Evolutionary conservation across 2,329 filamentous ascomycete genomes (phyloP).

Genomic region (Diaporthe ilicicola): DNA sequence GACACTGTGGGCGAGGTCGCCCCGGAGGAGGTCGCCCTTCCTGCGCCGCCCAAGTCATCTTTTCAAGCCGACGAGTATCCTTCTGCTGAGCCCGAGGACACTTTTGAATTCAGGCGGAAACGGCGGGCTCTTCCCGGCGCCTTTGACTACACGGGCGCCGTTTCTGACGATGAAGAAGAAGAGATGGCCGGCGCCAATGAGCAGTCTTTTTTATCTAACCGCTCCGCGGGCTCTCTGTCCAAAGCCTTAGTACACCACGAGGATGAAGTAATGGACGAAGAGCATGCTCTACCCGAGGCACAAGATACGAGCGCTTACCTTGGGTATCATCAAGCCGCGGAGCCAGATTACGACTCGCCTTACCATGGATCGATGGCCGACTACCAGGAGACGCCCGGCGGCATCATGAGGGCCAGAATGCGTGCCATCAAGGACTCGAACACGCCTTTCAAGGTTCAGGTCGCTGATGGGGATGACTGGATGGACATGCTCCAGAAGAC

Average conservation of each 20-base stretch:
- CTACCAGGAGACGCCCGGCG: constrained; percentile 64
- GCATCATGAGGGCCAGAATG: constrained; percentile 70
- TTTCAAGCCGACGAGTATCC: constrained; percentile 41
- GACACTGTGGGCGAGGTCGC: constrained; percentile 56
- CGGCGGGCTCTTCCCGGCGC: constrained; percentile 75
- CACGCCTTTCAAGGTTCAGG: constrained; percentile 66
- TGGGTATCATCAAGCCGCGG: constrained; percentile 77
- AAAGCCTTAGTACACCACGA: constrained; percentile 67
- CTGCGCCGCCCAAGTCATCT: constrained; percentile 33
- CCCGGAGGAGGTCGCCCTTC: constrained; percentile 36
- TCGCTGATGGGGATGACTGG: constrained; percentile 84
- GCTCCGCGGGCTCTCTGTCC: constrained; percentile 84
- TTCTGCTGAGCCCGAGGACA: constrained; percentile 60
- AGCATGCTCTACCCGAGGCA: constrained; percentile 78
- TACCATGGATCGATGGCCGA: constrained; percentile 56
- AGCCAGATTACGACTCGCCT: constrained; percentile 67
- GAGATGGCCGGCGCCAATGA: constrained; percentile 55
- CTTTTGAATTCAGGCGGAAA: constrained; percentile 63
- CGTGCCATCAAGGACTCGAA: constrained; percentile 68
- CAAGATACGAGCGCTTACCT: constrained; percentile 81
- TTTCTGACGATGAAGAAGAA: constrained; percentile 65
- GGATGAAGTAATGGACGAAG: constrained; percentile 75
- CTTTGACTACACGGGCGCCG: constrained; percentile 71
- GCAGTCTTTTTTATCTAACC: constrained; percentile 91
- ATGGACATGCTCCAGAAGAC: constrained; percentile 92